Evolutionary conservation across 768 basidiomycete genomes (phyloP), one percentile per base, ranked within the genome.

Genomic region (Hypholoma sublateritium): DNA sequence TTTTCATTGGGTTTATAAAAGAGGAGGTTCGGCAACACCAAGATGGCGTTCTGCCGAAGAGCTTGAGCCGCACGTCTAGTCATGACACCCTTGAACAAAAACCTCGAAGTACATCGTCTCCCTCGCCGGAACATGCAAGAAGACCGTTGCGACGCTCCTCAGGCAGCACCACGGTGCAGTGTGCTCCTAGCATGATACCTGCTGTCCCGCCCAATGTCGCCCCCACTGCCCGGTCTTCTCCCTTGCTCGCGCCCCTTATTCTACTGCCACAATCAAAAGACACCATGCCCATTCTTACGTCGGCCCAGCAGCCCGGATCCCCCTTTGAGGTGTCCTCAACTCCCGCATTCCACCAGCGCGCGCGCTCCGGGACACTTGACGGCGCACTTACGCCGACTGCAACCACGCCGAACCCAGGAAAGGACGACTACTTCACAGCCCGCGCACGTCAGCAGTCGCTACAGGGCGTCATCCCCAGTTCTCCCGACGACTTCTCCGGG

Each of bases 1-100:
- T 97, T 13, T 97, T 96, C 70, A 67, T 84, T 32, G 85, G 83
- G 2, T 93, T 94, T 66, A 80, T 93, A 50, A 77, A 78, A 11
- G 91, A 91, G 65, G 84, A 91, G 61, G 79, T 85, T 70, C 55
- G 65, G 48, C 37, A 72, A 65, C 57, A 62, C 35, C 59, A 60
- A 53, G 65, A 66, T n/a, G 61, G 58, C 17, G 46, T 35, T 8
- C 47, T 59, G n/a, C 56, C 56, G 4, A 62, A 65, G 4, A 67
- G 59, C 24, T 53, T 70, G 2, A 65, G 65, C 50, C 66, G 69
- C 13, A 50, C 53, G 25, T 58, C 66, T 7, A 66, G 68, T 42
- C 52, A 64, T n/a, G 67, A 66, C 21, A 54, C 57, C 16, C 42
- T 62, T n/a, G 62, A 63, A 25, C 53, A 57, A 32, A 57, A 55